These are phyloP conservation scores for Fraxinus pennsylvanica DNA, from an alignment of 257 asterid species.

Conservation along the genomic window DNA sequence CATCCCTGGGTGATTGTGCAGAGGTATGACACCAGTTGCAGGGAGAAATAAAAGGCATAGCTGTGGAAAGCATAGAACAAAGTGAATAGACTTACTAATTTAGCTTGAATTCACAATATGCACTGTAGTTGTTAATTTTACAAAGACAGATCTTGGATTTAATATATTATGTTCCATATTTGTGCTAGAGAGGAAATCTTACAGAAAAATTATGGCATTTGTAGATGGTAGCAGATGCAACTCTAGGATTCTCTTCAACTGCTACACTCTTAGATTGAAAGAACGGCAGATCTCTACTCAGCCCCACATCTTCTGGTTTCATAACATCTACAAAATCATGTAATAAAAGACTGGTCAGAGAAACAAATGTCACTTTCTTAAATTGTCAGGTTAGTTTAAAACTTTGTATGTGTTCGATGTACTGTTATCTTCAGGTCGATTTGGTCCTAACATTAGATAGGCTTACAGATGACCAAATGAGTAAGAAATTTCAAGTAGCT, in stretches of 20 bases:
- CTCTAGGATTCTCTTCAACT: conserved; percentile 51
- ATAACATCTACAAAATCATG: conserved; percentile 47
- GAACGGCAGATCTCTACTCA: conserved; percentile 56
- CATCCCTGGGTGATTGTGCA: conserved; percentile 93
- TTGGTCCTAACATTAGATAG: too few species aligned
- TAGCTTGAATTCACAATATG: background rate
- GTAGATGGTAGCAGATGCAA: conserved; percentile 66
- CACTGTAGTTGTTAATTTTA: background rate
- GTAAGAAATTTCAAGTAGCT: too few species aligned
- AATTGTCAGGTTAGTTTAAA: too few species aligned
- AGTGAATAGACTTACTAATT: background rate
- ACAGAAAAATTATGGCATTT: conserved; percentile 63
- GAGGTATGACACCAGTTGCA: conserved; percentile 65
- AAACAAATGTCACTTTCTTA: background rate
- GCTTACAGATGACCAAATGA: too few species aligned
- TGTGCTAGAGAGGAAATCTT: conserved; percentile 2
- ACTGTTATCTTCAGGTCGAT: too few species aligned
- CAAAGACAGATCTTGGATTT: background rate
- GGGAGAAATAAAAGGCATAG: conserved; percentile 76
- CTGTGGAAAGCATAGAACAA: conserved; percentile 38
- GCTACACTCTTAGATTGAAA: conserved; percentile 43
- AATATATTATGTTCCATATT: background rate
- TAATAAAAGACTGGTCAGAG: background rate
- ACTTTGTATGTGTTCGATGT: too few species aligned
- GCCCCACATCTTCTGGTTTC: conserved; percentile 80